phyloP scores from a whole-genome alignment of 1,284 basidiomycete species.

The Neolentinus lepideus region DNA sequence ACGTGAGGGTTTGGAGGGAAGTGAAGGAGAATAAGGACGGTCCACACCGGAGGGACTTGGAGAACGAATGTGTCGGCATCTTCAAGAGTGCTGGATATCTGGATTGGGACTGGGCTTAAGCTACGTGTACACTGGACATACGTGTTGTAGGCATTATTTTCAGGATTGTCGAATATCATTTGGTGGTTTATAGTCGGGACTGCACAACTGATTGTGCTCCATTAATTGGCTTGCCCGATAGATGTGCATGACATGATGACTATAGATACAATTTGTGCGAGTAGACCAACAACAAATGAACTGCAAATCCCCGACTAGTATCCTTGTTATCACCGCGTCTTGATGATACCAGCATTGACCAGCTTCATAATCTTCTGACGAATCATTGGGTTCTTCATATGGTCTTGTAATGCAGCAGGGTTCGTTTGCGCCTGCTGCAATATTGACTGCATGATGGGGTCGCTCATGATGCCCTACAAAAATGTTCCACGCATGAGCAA shows the following conservation, averaged over 20 bases:
- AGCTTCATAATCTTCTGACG: slow-evolving; percentile 88
- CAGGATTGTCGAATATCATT: neutral
- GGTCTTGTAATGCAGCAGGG: slow-evolving; percentile 88
- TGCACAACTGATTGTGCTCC: too few relatives aligned
- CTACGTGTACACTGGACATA: neutral
- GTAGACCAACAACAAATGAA: neutral
- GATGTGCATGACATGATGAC: neutral
- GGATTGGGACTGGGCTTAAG: slow-evolving; percentile 53
- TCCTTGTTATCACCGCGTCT: slow-evolving; percentile 45
- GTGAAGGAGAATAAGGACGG: slow-evolving; percentile 32
- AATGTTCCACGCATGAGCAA: slow-evolving; percentile 4
- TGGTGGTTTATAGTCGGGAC: neutral
- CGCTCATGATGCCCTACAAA: slow-evolving; percentile 69
- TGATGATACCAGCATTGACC: slow-evolving; percentile 90
- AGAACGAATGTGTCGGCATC: slow-evolving; percentile 37
- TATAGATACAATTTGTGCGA: neutral
- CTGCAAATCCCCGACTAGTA: slow-evolving; percentile 1
- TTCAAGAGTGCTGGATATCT: slow-evolving; percentile 45
- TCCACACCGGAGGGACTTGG: slow-evolving; percentile 38
- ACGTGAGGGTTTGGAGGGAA: slow-evolving; percentile 59
- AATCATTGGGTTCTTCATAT: slow-evolving; percentile 93
- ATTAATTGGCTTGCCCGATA: too few relatives aligned
- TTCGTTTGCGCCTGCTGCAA: slow-evolving; percentile 91
- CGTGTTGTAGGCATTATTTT: neutral
- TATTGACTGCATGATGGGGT: slow-evolving; percentile 91